phyloP scores from a whole-genome alignment of 139 green algal genomes.

The Micromonas commoda region DNA sequence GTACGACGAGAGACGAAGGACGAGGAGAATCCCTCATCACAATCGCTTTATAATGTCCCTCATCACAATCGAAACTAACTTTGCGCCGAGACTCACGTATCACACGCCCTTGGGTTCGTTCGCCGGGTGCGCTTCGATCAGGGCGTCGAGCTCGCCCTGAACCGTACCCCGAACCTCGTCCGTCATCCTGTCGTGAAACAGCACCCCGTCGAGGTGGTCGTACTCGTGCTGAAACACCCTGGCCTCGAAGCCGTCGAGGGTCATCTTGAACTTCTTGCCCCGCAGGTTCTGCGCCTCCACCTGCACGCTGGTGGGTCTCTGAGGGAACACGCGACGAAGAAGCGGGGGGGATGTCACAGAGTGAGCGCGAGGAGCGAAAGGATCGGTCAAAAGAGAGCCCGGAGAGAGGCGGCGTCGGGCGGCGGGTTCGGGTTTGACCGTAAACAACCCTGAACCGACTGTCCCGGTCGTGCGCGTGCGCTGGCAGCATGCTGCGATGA shows the following conservation, averaged over 20 bases:
- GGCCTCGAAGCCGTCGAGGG: slow-evolving; percentile 65
- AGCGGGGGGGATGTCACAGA: neutral
- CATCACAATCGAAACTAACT: too few species aligned
- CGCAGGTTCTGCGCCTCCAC: slow-evolving; percentile 77
- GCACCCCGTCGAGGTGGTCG: slow-evolving; percentile 81
- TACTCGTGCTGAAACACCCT: slow-evolving; percentile 99
- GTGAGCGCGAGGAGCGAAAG: too few species aligned
- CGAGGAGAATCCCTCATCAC: too few species aligned
- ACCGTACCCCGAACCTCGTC: neutral
- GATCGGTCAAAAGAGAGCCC: too few species aligned
- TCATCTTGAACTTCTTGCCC: slow-evolving; percentile 63
- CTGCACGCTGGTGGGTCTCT: slow-evolving; percentile 55
- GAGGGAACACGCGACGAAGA: neutral
- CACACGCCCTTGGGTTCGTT: neutral
- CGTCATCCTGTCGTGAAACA: slow-evolving; percentile 30
- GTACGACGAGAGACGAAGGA: too few species aligned
- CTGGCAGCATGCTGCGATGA: neutral
- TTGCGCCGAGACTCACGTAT: too few species aligned
- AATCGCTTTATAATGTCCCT: too few species aligned
- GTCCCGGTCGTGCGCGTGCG: too few species aligned
- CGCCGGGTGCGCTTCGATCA: neutral
- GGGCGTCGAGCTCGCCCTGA: neutral
- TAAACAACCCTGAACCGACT: too few species aligned
- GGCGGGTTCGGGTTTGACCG: too few species aligned
- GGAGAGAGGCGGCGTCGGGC: too few species aligned